A percentile compares a stretch with the other conserved stretches of the same genome.
Evolutionary conservation across 1,284 basidiomycete species (phyloP).

Genomic region (Acaromyces ingoldii): DNA sequence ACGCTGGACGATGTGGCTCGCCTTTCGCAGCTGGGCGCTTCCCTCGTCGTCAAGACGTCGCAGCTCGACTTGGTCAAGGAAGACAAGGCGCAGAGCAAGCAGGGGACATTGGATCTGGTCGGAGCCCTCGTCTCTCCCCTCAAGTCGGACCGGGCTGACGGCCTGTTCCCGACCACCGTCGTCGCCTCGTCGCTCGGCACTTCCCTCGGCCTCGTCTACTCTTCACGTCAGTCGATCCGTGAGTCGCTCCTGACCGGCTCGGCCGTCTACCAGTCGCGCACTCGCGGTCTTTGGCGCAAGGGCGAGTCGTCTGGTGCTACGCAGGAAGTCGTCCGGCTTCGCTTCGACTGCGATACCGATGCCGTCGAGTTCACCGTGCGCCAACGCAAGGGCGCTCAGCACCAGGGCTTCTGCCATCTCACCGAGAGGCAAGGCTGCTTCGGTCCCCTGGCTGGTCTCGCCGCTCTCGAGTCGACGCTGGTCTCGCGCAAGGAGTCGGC

Average conservation of each 20-base stretch:
- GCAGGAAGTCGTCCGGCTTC: constrained; percentile 77
- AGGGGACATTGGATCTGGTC: constrained; percentile 36
- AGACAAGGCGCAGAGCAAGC: constrained; percentile 11
- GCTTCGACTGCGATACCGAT: constrained; percentile 88
- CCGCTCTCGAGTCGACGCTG: constrained; percentile 77
- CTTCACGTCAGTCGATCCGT: constrained; percentile 78
- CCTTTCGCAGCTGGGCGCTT: constrained; percentile 22
- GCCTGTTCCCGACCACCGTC: constrained; percentile 87
- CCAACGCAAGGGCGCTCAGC: constrained; percentile 64
- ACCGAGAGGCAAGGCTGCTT: constrained; percentile 68
- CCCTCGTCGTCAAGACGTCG: constrained; percentile 34
- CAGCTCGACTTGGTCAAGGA: constrained; percentile 18
- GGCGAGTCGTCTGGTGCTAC: constrained; percentile 92
- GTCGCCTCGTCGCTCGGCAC: constrained; percentile 58
- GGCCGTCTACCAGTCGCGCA: constrained; percentile 90
- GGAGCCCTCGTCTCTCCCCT: constrained; percentile 58
- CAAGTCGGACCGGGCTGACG: constrained; percentile 81
- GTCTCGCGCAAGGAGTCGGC: constrained; percentile 68
- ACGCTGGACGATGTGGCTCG: constrained; percentile 23
- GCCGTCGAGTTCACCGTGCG: constrained; percentile 85
- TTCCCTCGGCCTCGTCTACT: constrained; percentile 89
- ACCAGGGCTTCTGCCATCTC: constrained; percentile 78
- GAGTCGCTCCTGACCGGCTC: constrained; percentile 82
- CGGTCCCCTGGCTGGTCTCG: constrained; percentile 66
- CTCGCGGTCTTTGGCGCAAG: constrained; percentile 90